Evolutionary conservation across 2,329 filamentous ascomycete genomes (phyloP).

Genomic region (Claviceps lovelessii): DNA sequence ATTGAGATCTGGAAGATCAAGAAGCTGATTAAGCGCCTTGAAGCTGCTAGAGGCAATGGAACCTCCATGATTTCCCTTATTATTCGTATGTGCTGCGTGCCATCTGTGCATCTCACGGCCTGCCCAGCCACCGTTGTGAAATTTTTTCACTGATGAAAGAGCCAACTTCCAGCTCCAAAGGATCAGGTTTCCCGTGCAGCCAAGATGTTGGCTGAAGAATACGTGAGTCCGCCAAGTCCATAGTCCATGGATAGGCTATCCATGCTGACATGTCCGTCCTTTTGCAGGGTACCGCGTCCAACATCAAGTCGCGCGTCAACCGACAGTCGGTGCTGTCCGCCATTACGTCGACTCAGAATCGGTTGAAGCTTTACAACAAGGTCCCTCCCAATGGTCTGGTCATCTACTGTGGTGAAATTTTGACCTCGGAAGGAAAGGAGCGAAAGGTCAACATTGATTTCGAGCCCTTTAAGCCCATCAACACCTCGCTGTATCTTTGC

Average conservation of each 20-base stretch:
- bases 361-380: constrained; percentile 97
- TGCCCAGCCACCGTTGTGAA: background rate
- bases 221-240: constrained; percentile 40
- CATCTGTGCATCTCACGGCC: background rate
- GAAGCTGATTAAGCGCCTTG: constrained; percentile 97
- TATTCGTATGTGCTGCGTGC: constrained; percentile 54
- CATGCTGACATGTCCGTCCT: constrained; percentile 9
- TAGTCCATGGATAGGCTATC: constrained; percentile 29
- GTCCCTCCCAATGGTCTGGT: constrained; percentile 95
- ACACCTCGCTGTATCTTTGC: constrained; percentile 96
- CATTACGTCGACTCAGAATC: constrained; percentile 97
- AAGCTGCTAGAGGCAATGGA: constrained; percentile 93
- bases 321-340: constrained; percentile 93
- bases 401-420: constrained; percentile 99
- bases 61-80: constrained; percentile 99
- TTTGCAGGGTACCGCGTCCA: constrained; percentile 79
- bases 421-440: constrained; percentile 96
- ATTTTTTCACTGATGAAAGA: constrained; percentile 2
- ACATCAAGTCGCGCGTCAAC: constrained; percentile 99
- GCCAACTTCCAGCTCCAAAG: constrained; percentile 59
- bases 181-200: constrained; percentile 90
- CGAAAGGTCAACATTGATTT: constrained; percentile 99
- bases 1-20: constrained; percentile 94
- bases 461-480: constrained; percentile 99
- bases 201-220: constrained; percentile 99